Evolutionary conservation across 1,284 basidiomycete species (phyloP).

Genomic region (Kwoniella shivajii): DNA sequence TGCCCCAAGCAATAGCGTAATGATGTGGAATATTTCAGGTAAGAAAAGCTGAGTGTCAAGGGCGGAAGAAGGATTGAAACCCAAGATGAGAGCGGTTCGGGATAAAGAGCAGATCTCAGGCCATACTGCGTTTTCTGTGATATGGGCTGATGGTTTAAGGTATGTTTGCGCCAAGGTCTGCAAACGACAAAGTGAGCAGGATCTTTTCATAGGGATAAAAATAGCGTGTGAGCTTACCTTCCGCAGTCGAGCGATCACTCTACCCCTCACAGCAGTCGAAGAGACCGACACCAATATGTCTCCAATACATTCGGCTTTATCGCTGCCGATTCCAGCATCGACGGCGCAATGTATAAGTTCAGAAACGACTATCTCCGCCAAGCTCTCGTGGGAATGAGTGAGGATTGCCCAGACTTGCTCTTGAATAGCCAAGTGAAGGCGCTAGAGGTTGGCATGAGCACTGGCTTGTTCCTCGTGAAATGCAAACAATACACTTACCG

Average conservation of each 20-base stretch:
- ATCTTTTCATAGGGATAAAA: neutral
- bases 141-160: slow-evolving; percentile 62
- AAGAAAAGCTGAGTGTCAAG: slow-evolving; percentile 74
- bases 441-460: slow-evolving; percentile 53
- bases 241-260: slow-evolving; percentile 73
- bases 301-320: slow-evolving; percentile 72
- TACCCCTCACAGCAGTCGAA: slow-evolving; percentile 74
- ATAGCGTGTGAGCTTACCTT: slow-evolving; percentile 60
- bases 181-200: slow-evolving; percentile 1
- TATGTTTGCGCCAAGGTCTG: slow-evolving; percentile 74
- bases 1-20: slow-evolving; percentile 71
- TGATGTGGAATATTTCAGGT: slow-evolving; percentile 76
- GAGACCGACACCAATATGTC: slow-evolving; percentile 73
- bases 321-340: slow-evolving; percentile 75
- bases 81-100: slow-evolving; percentile 70
- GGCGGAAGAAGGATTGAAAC: slow-evolving; percentile 66
- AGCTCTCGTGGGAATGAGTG: slow-evolving; percentile 65
- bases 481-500: slow-evolving; percentile 56
- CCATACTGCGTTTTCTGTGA: slow-evolving; percentile 76
- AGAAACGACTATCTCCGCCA: slow-evolving; percentile 72
- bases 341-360: slow-evolving; percentile 76
- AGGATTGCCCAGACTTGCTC: slow-evolving; percentile 75
- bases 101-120: slow-evolving; percentile 78
- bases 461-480: neutral
- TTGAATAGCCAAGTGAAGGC: slow-evolving; percentile 66